phyloP scores from a whole-genome alignment of 2,329 filamentous ascomycete genomes.

The Aspergillus fumigatus region DNA sequence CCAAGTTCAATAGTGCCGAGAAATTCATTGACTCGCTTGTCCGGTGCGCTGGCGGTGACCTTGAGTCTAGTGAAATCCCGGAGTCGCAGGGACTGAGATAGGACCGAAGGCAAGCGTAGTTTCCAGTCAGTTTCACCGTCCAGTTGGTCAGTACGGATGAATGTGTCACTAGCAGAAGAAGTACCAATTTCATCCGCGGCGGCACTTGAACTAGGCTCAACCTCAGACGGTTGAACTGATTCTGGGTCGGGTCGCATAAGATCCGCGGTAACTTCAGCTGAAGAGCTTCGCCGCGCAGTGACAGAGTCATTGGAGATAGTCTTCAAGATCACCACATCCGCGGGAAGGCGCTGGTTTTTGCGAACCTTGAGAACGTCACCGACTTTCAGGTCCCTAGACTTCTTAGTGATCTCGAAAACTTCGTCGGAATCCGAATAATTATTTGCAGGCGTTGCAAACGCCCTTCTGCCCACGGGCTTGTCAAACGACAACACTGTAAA shows the following conservation, averaged over 20 bases:
- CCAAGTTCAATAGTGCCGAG: conserved; percentile 78
- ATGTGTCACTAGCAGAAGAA: conserved; percentile 68
- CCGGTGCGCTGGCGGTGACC: conserved; percentile 82
- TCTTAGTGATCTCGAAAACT: conserved; percentile 67
- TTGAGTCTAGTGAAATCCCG: conserved; percentile 63
- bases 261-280: conserved; percentile 20
- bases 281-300: conserved; percentile 22
- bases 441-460: conserved; percentile 3
- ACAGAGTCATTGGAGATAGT: conserved; percentile 59
- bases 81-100: conserved; percentile 73
- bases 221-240: conserved; percentile 11
- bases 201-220: conserved; percentile 11
- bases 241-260: conserved; percentile 22
- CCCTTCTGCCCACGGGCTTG: conserved; percentile 23
- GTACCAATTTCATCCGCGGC: conserved; percentile 27
- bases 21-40: conserved; percentile 93
- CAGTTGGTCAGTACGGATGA: conserved; percentile 94
- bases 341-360: conserved; percentile 89
- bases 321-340: conserved; percentile 89
- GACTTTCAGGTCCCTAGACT: conserved; percentile 83
- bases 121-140: conserved; percentile 99
- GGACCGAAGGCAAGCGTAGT: conserved; percentile 75
- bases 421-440: conserved; percentile 19
- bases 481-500: conserved; percentile 75
- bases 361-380: conserved; percentile 90